Evolutionary conservation across 2,329 filamentous ascomycete species (phyloP), one percentile per base, ranked within the genome.

Genomic region (Colletotrichum orchidophilum): DNA sequence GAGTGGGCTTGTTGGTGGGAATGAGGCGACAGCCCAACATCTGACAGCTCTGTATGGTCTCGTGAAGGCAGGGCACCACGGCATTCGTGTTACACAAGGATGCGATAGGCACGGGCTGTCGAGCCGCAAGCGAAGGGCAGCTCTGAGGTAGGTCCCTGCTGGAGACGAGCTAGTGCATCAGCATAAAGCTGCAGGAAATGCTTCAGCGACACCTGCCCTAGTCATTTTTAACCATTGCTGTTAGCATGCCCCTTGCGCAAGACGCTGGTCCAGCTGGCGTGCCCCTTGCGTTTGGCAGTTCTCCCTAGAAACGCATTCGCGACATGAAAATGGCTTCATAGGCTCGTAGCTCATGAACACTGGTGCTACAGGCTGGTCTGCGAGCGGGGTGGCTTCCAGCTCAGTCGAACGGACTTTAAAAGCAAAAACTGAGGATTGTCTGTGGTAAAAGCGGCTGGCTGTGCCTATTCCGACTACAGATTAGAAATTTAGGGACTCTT

Each of bases 161-260:
- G 5, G 21, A 21, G 26, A 21, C n/a, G 33, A 31, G 50, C 58
- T 63, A 35, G 27, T 46, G 62, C 49, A 31, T 35, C 18, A 9
- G 5, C 18, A 21, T 27, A 13, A 29, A n/a, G 21, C 35, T 46
- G 57, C 49, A n/a, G 24, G 18, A 31, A 27, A 3, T 42, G 55
- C 33, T n/a, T 27, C 8, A 57, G 12, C 26, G 18, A 39, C 6
- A 35, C 21, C 35, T 3, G 3, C 33, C 46, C 52, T 35, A 12
- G 18, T 54, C 26, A 15, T 29, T 31, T 49, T 27, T 63, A 31
- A 12, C 18, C n/a, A 18, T 46, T 46, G 35, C 18, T 31, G 18
- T 59, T 54, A 11, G 42, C 66, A 27, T 26, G n/a, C 33, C 33
- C 62, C 63, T 54, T 59, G 62, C 15, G 63, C 27, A 61, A 61